phyloP scores from a whole-genome alignment of 352 stramenopile species.

The Thraustotheca clavata region DNA sequence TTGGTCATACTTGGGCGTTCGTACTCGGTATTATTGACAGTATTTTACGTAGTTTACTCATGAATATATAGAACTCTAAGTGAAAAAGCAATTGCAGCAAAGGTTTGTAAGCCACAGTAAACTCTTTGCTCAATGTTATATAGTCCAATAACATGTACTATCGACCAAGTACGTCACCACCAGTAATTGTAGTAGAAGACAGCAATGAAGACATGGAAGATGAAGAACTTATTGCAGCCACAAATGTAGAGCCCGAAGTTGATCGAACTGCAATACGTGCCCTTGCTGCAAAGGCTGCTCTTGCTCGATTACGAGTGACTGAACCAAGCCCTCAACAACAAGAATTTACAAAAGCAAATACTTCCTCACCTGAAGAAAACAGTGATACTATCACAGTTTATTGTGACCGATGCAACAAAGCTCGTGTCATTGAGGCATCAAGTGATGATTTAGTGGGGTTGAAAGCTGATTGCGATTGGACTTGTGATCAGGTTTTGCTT shows the following conservation, averaged over 20 bases:
- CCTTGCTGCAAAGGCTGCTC: conserved; percentile 45
- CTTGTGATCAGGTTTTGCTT: conserved; percentile 31
- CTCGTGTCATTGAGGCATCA: conserved; percentile 46
- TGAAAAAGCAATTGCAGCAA: conserved; percentile 68
- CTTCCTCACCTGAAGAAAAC: conserved; percentile 33
- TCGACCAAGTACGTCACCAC: conserved; percentile 49
- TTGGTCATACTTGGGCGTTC: conserved; percentile 74
- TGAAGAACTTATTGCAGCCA: neutral
- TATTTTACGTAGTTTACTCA: neutral
- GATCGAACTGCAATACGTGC: conserved; percentile 23
- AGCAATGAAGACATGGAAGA: neutral
- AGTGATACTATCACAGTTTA: conserved; percentile 65
- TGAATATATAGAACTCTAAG: conserved; percentile 44
- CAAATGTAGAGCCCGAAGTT: neutral
- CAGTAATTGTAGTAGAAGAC: conserved; percentile 22
- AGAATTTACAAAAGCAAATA: conserved; percentile 10
- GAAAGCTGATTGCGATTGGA: conserved; percentile 37
- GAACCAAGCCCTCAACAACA: conserved; percentile 28
- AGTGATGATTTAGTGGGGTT: conserved; percentile 31
- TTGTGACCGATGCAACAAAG: conserved; percentile 75
- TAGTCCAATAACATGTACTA: conserved; percentile 61
- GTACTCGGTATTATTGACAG: conserved; percentile 34
- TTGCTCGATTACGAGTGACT: conserved; percentile 41
- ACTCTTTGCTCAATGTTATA: neutral
- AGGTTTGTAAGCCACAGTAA: conserved; percentile 28